phyloP scores from a whole-genome alignment of 176 grass and related monocot species.

The Alloteropsis semialata region DNA sequence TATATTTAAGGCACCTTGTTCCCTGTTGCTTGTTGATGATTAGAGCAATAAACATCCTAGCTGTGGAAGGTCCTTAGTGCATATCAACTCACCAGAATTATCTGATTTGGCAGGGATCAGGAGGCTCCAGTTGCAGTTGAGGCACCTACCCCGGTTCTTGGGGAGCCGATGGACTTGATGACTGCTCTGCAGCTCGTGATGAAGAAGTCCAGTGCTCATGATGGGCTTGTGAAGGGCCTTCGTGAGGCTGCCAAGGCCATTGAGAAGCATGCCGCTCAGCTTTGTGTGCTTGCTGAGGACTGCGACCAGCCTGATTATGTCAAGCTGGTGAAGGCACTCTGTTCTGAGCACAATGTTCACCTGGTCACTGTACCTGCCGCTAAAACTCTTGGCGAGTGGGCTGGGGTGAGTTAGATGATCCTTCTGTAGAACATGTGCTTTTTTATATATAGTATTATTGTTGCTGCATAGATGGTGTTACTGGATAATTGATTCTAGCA shows the following conservation, averaged over 20 bases:
- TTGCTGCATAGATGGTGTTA: not conserved
- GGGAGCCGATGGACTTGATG: conserved; percentile 62
- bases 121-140: conserved; percentile 19
- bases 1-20: not conserved
- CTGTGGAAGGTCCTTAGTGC: not conserved
- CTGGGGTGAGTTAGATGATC: conserved; percentile 38
- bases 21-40: not conserved
- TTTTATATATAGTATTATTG: not conserved
- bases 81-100: not conserved
- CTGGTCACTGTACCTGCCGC: conserved; percentile 52
- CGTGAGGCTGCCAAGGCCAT: conserved; percentile 54
- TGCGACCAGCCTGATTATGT: conserved; percentile 62
- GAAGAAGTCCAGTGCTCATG: conserved; percentile 51
- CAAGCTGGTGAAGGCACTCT: conserved; percentile 34
- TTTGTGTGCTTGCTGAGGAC: conserved; percentile 48
- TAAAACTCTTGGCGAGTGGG: conserved; percentile 61
- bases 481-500: not conserved
- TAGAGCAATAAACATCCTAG: not conserved
- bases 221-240: conserved; percentile 45
- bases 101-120: conserved; percentile 30
- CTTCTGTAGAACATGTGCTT: not conserved
- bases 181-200: conserved; percentile 51
- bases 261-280: conserved; percentile 52
- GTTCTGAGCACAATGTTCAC: conserved; percentile 56
- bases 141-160: conserved; percentile 36